Base-by-base conservation (phyloP, 768 basidiomycete genomes). In the Infundibulicybe gibba region DNA sequence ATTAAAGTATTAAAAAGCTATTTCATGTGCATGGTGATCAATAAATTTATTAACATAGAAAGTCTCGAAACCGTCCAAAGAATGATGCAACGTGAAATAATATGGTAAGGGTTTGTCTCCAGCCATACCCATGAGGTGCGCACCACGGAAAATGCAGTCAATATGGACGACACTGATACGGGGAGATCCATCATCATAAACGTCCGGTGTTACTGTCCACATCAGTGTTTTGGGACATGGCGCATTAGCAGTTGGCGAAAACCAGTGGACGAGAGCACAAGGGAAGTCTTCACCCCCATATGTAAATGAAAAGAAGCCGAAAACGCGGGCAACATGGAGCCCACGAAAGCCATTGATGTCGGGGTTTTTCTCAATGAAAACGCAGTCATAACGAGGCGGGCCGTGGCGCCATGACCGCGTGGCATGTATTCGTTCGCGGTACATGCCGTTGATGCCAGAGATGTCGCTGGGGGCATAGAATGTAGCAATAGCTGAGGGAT, bases 401-500 rank as follows among this genome's bases (percentile, higher is more conserved):
- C 33, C 44, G 5, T 48, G 45, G 15, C 41, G 34, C 56, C 58
- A 63, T 6, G 21, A 14, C 5, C 57, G 60, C n/a, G 43, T 60
- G 6, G 55, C 41, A 1, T 55, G 61, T 30, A 64, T 63, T 9
- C 39, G 9, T 25, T 51, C 47, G 2, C 33, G 39, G 15, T 47
- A 37, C 53, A 52, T 49, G 35, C 49, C 42, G 39, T 46, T n/a
- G 32, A 43, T 9, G 3, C 48, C 31, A 40, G 45, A 53, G 10
- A 35, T 45, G 31, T 46, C 51, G 49, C 32, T 47, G 12, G 50
- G 52, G 15, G 53, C 47, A 20, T 45, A 45, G 37, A 57, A 59
- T 54, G 44, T 51, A 1, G 60, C 55, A 13, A 47, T 39, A 3
- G 56, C 60, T 4, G 56, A 62, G 12, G 54, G 55, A 35, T 44